phyloP scores from a whole-genome alignment of 1,139 yeast species.

The Kodamaea sp. region DNA sequence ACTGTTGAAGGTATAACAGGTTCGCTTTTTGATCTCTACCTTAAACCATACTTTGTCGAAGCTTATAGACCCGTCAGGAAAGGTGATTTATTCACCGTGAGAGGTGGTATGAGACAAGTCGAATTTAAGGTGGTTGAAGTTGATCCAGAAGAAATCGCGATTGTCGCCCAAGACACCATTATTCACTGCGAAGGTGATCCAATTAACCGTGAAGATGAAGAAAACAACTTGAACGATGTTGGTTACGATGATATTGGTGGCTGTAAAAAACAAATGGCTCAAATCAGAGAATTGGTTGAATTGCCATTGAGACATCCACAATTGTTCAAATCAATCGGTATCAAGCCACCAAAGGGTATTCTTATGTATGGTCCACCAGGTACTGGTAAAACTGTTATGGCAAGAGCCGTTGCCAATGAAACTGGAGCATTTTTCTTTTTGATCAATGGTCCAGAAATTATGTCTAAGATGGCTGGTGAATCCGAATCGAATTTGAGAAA shows the following conservation, averaged over 20 bases:
- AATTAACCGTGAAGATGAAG: slow-evolving; percentile 98
- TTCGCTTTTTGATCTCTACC: slow-evolving; percentile 91
- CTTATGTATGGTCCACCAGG: slow-evolving; percentile 99
- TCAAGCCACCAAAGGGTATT: slow-evolving; percentile 95
- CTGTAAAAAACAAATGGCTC: slow-evolving; percentile 98
- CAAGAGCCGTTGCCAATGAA: slow-evolving; percentile 98
- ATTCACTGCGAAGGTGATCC: slow-evolving; percentile 99
- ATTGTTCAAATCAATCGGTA: slow-evolving; percentile 93
- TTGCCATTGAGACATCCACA: slow-evolving; percentile 97
- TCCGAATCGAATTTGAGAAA: slow-evolving; percentile 95
- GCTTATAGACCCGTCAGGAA: slow-evolving; percentile 98
- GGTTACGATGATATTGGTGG: slow-evolving; percentile 99
- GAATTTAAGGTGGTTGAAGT: slow-evolving; percentile 98
- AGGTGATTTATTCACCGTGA: slow-evolving; percentile 92
- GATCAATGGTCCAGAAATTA: slow-evolving; percentile 99
- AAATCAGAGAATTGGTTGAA: slow-evolving; percentile 94
- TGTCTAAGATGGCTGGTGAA: slow-evolving; percentile 99
- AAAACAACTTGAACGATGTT: slow-evolving; percentile 89
- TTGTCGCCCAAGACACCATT: slow-evolving; percentile 96
- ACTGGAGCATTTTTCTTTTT: slow-evolving; percentile 98
- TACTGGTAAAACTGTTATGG: slow-evolving; percentile 99
- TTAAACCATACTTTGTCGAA: slow-evolving; percentile 97
- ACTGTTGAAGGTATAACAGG: slow-evolving; percentile 98
- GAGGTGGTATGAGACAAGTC: slow-evolving; percentile 99
- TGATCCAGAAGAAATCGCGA: slow-evolving; percentile 96